These are phyloP conservation scores for Elaeagnus macrophylla DNA, from an alignment of 306 rosid species.

Conservation along the genomic window DNA sequence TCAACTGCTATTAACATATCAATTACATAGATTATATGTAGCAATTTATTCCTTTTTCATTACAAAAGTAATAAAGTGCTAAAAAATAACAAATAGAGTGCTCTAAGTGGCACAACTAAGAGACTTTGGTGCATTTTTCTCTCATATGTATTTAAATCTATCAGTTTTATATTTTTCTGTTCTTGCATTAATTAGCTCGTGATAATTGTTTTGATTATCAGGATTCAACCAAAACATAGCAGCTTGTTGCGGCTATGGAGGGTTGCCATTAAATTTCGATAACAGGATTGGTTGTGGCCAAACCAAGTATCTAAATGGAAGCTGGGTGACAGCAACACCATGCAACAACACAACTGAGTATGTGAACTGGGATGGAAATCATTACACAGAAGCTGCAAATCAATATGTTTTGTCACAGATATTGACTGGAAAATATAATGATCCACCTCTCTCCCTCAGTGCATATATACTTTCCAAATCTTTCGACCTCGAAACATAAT, in stretches of 20 bases:
- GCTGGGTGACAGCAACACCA: constrained; percentile 16
- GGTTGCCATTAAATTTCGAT: constrained; percentile 31
- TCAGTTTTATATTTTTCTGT: too few relatives aligned
- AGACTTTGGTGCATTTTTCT: too few relatives aligned
- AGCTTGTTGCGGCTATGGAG: constrained; percentile 40
- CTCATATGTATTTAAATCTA: too few relatives aligned
- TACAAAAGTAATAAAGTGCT: too few relatives aligned
- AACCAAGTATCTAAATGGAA: constrained; percentile 24
- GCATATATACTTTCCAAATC: not conserved
- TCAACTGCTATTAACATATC: too few relatives aligned
- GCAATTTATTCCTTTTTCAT: too few relatives aligned
- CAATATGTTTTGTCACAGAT: constrained; percentile 21
- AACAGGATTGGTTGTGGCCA: constrained; percentile 25
- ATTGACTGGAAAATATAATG: constrained; percentile 22
- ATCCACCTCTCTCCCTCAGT: constrained; percentile 14
- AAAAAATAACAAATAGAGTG: too few relatives aligned
- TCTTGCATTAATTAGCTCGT: too few relatives aligned
- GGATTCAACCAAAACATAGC: constrained; percentile 30
- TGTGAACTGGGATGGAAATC: constrained; percentile 38
- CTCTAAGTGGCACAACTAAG: too few relatives aligned
- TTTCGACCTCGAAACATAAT: not conserved
- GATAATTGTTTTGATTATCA: not conserved
- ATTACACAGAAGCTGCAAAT: constrained; percentile 39
- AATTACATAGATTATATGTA: too few relatives aligned
- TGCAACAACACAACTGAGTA: constrained; percentile 26